These are phyloP conservation scores for Aspergillus niger DNA, from an alignment of 2,329 filamentous ascomycete species.

Conservation along the genomic window DNA sequence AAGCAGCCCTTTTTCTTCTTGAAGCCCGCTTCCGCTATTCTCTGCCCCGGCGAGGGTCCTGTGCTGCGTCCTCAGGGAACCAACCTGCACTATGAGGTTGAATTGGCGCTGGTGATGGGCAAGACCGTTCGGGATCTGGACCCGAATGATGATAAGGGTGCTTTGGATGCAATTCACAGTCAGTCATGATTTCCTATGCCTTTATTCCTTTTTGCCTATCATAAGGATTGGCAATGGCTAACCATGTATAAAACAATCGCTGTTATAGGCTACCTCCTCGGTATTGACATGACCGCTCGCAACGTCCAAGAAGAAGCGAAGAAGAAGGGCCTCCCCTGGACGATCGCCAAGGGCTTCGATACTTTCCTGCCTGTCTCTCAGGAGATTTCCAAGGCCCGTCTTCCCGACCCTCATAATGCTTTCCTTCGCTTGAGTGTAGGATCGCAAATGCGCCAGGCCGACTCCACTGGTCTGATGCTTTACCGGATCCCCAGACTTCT, in stretches of 20 bases:
- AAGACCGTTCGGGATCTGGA: conserved; percentile 76
- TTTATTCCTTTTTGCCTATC: no score
- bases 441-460: conserved; percentile 72
- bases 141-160: conserved; percentile 71
- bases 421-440: conserved; percentile 88
- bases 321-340: conserved; percentile 94
- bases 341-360: conserved; percentile 95
- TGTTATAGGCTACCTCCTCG: conserved; percentile 73
- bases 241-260: not conserved
- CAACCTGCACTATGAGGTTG: conserved; percentile 90
- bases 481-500: conserved; percentile 86
- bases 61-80: conserved; percentile 81
- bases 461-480: conserved; percentile 92
- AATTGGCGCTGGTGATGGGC: conserved; percentile 86
- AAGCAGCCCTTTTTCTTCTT: conserved; percentile 99
- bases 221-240: not conserved
- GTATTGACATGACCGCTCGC: conserved; percentile 96
- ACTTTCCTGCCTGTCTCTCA: conserved; percentile 89
- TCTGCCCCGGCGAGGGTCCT: conserved; percentile 75
- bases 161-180: conserved; percentile 81
- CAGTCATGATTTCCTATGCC: conserved; percentile 12
- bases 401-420: conserved; percentile 84
- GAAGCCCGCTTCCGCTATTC: conserved; percentile 85
- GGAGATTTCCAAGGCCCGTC: conserved; percentile 75
- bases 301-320: conserved; percentile 97